Evolutionary conservation across 2,329 filamentous ascomycete species (phyloP), one percentile per base, ranked within the genome.

Genomic region (Colletotrichum shisoi): DNA sequence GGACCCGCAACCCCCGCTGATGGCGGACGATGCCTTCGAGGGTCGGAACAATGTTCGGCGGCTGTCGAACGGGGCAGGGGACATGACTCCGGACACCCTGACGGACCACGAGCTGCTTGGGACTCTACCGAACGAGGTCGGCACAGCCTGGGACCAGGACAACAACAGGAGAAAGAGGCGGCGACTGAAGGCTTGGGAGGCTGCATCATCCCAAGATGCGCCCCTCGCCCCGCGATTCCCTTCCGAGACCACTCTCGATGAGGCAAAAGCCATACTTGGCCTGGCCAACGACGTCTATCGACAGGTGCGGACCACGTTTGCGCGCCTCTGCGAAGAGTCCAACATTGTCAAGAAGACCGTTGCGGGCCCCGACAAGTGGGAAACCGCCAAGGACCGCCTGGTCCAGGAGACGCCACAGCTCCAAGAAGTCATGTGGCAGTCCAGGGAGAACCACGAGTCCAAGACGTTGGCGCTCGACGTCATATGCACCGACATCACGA

Each of bases 401-500:
- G 83, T 94, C 21, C 82, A 84, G 27, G 86, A 89, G 71, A 88
- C 85, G 31, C 78, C 83, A 15, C 88, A 91, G 71, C 80, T 96
- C 17, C 85, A 88, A 68, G 78, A 79, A 3, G 80, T 87, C 31
- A 87, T 93, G 73, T 87, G 84, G 79, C 54, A 82, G 7, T 83
- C 87, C 49, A 83, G 85, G 31, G 83, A 84, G 3, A 81, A 88
- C 24, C 76, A 85, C 17, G 87, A 90, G 49, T 81, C 83, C 48
- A 91, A 89, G 74, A 84, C 84, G 44, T 81, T 92, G 52, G 91
- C 91, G 0, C 80, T 96, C 5, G 92, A 96, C 74, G 85, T 93
- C 52, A 89, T 96, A 27, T 93, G 91, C 73, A 90, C 87, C 34
- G 91, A 94, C 77, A 90, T 94, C 37, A 94, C 91, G 1, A 95